These are phyloP conservation scores for Plantago lanceolata DNA, from an alignment of 305 asterid genomes.

Conservation along the genomic window DNA sequence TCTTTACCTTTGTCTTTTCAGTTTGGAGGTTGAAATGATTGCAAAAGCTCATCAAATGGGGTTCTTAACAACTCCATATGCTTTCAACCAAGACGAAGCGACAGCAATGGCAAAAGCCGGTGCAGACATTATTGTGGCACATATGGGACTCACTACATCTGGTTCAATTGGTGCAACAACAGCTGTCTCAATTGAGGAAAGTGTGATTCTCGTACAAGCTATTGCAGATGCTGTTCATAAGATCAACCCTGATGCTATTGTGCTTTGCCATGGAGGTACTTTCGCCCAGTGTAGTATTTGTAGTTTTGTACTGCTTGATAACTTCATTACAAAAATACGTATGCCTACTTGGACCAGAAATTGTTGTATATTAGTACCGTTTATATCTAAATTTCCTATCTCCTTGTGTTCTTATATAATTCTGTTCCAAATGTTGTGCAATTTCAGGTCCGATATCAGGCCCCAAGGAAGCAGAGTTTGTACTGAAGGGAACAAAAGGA, in stretches of 20 bases:
- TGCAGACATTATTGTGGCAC: constrained; percentile 93
- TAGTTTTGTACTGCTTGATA: background rate
- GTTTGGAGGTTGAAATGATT: constrained; percentile 96
- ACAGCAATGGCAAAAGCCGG: constrained; percentile 85
- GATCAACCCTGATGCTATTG: constrained; percentile 63
- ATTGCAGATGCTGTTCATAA: constrained; percentile 85
- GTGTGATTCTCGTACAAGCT: constrained; percentile 76
- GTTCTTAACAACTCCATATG: constrained; percentile 89
- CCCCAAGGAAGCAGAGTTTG: constrained; percentile 73
- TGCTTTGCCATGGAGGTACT: constrained; percentile 96
- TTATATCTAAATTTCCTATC: background rate
- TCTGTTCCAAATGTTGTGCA: constrained; percentile 5
- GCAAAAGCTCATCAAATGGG: constrained; percentile 88
- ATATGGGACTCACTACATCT: constrained; percentile 95
- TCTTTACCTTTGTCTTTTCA: constrained; percentile 25
- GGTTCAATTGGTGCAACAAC: constrained; percentile 95
- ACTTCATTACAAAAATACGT: too few species aligned
- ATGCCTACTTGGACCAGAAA: too few species aligned
- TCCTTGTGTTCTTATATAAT: background rate
- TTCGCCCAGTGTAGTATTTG: background rate
- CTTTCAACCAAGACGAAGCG: constrained; percentile 83
- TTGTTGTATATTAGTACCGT: too few species aligned
- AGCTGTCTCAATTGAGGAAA: constrained; percentile 72
- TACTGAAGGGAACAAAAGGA: constrained; percentile 74
- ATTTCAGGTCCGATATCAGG: constrained; percentile 79